Evolutionary conservation across 148 eudicot species (phyloP).

Genomic region (Fagopyrum tataricum): DNA sequence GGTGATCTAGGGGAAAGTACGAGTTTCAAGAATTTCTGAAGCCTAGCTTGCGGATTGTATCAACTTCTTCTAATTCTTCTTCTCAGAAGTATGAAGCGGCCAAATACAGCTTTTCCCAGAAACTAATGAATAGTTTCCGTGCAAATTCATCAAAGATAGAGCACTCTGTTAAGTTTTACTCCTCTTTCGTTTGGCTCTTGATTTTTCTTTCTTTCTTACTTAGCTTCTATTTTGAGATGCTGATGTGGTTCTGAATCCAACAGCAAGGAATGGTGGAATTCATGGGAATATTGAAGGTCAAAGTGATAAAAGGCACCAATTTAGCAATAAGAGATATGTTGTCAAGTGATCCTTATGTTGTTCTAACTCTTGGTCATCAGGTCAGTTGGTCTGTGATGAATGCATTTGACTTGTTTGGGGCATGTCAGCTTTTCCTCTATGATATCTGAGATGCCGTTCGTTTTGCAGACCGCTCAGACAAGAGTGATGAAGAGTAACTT

Average conservation of each 20-base stretch:
- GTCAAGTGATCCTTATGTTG: conserved; percentile 90
- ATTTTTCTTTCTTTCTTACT: neutral
- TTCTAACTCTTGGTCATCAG: conserved; percentile 79
- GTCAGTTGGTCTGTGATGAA: conserved; percentile 28
- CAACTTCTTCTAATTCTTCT: conserved; percentile 21
- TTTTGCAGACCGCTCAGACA: conserved; percentile 65
- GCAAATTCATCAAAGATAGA: conserved; percentile 36
- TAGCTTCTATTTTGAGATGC: neutral
- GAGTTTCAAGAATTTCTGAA: conserved; percentile 87
- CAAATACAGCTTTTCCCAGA: conserved; percentile 51
- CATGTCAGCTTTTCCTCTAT: neutral
- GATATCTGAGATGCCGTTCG: neutral
- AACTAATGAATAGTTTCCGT: conserved; percentile 50
- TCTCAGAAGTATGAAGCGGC: conserved; percentile 28
- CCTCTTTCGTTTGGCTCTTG: conserved; percentile 1
- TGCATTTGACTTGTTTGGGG: neutral
- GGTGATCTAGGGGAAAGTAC: conserved; percentile 62
- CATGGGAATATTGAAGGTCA: conserved; percentile 70
- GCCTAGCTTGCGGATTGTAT: conserved; percentile 77
- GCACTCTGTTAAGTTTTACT: conserved; percentile 30
- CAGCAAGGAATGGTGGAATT: conserved; percentile 93
- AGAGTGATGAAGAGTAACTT: conserved; percentile 61
- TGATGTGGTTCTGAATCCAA: conserved; percentile 14
- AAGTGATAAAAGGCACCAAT: conserved; percentile 79
- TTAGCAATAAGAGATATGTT: conserved; percentile 92